phyloP scores from a whole-genome alignment of 108 stramenopile genomes.

The Nitzschia sp. region DNA sequence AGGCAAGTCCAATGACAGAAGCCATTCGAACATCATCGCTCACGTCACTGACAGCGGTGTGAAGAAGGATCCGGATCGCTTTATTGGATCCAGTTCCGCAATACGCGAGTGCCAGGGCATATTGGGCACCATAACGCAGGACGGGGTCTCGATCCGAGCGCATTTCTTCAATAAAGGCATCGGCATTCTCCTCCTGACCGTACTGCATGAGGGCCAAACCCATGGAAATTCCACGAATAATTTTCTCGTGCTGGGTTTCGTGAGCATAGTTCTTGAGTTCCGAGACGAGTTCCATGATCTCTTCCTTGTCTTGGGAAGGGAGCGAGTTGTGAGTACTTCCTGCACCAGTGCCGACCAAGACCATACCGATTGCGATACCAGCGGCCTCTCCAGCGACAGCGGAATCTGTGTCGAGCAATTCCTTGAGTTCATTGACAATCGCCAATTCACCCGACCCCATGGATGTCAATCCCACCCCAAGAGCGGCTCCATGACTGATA shows the following conservation, averaged over 20 bases:
- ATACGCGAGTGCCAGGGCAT: slow-evolving; percentile 95
- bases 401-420: slow-evolving; percentile 93
- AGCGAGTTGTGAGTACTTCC: slow-evolving; percentile 63
- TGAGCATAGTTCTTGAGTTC: slow-evolving; percentile 95
- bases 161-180: slow-evolving; percentile 94
- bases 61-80: slow-evolving; percentile 94
- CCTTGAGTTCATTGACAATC: slow-evolving; percentile 90
- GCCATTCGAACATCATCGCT: slow-evolving; percentile 98
- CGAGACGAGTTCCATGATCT: slow-evolving; percentile 75
- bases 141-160: slow-evolving; percentile 95
- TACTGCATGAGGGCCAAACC: slow-evolving; percentile 93
- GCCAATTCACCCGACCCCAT: slow-evolving; percentile 89
- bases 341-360: slow-evolving; percentile 91
- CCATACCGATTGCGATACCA: slow-evolving; percentile 97
- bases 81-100: slow-evolving; percentile 97
- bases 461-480: slow-evolving; percentile 97
- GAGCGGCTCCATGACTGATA: slow-evolving; percentile 96
- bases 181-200: slow-evolving; percentile 97
- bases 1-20: slow-evolving; percentile 95
- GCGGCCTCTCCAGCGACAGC: slow-evolving; percentile 99
- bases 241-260: slow-evolving; percentile 98
- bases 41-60: slow-evolving; percentile 98
- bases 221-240: slow-evolving; percentile 96
- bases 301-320: slow-evolving; percentile 53
- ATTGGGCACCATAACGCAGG: slow-evolving; percentile 98